Percentiles rank a stretch among this genome's conserved stretches.
phyloP scores from a whole-genome alignment of 106 monocot species.

The Platanthera guangdongensis region DNA sequence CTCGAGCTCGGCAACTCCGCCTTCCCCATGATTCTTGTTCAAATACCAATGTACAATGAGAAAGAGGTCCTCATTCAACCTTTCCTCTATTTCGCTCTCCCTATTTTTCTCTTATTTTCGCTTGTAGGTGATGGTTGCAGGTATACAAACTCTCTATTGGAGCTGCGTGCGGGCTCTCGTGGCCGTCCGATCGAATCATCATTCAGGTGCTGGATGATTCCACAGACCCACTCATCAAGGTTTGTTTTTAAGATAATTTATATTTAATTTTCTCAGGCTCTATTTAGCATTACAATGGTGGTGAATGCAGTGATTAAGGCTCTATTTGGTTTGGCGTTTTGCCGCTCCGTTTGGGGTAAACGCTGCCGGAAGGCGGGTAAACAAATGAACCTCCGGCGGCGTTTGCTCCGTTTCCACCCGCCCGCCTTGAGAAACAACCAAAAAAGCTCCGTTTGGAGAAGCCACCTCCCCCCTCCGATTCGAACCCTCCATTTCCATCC shows the following conservation, averaged over 20 bases:
- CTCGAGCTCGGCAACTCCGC: conserved; percentile 28
- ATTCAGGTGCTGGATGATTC: conserved; percentile 14
- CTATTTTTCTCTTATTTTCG: not conserved
- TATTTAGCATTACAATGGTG: too few species aligned
- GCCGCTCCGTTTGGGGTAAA: too few species aligned
- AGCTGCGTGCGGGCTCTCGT: conserved; percentile 11
- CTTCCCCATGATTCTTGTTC: conserved; percentile 36
- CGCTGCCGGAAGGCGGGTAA: too few species aligned
- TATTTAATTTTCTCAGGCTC: too few species aligned
- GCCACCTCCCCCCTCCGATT: too few species aligned
- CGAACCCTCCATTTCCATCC: too few species aligned
- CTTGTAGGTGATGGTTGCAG: not conserved
- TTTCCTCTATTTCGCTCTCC: not conserved
- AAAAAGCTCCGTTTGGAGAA: too few species aligned
- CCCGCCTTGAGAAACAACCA: too few species aligned
- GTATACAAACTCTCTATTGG: conserved; percentile 14
- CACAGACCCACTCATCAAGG: conserved; percentile 7
- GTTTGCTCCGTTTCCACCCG: too few species aligned
- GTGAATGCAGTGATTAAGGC: too few species aligned
- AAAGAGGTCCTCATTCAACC: conserved; percentile 16
- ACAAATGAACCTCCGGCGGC: too few species aligned
- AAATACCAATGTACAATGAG: conserved; percentile 44
- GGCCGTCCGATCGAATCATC: conserved; percentile 13
- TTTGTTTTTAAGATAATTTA: not conserved
- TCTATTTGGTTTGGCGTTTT: too few species aligned